These are phyloP conservation scores for Irpex sp. DNA, from an alignment of 1,284 basidiomycete genomes.

Conservation along the genomic window DNA sequence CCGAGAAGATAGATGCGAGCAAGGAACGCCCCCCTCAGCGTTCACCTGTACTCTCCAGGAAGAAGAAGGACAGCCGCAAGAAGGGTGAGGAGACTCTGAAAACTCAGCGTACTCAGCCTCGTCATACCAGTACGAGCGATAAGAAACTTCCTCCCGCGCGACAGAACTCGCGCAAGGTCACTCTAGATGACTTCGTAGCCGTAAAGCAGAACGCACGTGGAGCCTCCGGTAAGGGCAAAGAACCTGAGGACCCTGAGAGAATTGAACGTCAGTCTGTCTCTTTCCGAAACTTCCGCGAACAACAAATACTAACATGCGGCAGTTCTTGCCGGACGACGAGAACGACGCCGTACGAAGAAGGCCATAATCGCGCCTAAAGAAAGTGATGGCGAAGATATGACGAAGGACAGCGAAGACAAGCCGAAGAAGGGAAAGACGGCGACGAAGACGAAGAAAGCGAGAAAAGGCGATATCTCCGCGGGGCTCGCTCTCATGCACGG, in stretches of 20 bases:
- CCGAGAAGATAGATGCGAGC: not conserved
- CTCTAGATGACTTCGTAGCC: not conserved
- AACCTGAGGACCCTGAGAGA: slow-evolving; percentile 20
- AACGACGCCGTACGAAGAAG: slow-evolving; percentile 30
- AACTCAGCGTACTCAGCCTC: not conserved
- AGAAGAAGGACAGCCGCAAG: not conserved
- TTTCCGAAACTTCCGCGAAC: not conserved
- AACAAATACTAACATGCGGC: not conserved
- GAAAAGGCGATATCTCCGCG: slow-evolving; percentile 36
- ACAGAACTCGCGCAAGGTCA: not conserved
- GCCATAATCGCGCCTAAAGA: slow-evolving; percentile 42
- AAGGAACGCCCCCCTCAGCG: not conserved
- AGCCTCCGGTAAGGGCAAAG: not conserved
- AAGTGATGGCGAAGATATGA: slow-evolving; percentile 9
- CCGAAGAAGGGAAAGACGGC: slow-evolving; percentile 13
- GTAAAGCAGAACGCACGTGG: not conserved
- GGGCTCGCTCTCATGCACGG: slow-evolving; percentile 73
- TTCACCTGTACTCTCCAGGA: not conserved
- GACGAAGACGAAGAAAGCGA: slow-evolving; percentile 25
- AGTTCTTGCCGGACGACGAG: slow-evolving; percentile 25
- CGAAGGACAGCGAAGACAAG: not conserved
- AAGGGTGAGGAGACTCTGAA: not conserved
- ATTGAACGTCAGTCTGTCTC: slow-evolving; percentile 25
- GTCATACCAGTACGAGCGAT: not conserved
- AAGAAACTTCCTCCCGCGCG: not conserved